Percentiles rank a stretch among this genome's conserved stretches.
phyloP scores from a whole-genome alignment of 2,329 filamentous ascomycete species.

The Ascochyta viciae-villosae region DNA sequence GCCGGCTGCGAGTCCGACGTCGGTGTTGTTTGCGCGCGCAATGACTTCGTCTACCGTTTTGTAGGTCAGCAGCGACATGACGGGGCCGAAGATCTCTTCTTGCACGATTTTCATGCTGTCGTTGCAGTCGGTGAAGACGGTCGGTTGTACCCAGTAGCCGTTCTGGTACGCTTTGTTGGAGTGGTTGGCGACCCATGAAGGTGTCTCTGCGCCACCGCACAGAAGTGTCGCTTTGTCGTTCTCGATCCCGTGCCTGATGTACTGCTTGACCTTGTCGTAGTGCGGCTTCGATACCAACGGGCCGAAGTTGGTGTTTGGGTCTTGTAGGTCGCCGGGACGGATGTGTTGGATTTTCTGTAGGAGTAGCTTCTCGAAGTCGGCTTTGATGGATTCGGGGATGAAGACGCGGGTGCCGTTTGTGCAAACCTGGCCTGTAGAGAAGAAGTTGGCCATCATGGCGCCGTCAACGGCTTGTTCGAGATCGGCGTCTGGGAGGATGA shows the following conservation, averaged over 20 bases:
- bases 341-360: constrained; percentile 73
- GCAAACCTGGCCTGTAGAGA: constrained; percentile 88
- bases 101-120: constrained; percentile 80
- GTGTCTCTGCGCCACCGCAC: constrained; percentile 70
- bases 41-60: constrained; percentile 73
- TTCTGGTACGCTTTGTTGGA: constrained; percentile 54
- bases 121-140: constrained; percentile 84
- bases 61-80: constrained; percentile 82
- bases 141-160: constrained; percentile 87
- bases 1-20: constrained; percentile 81
- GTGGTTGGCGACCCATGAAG: constrained; percentile 55
- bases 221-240: constrained; percentile 76
- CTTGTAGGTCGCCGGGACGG: constrained; percentile 75
- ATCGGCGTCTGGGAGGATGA: constrained; percentile 81
- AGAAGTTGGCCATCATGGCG: constrained; percentile 94
- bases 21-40: constrained; percentile 75
- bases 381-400: constrained; percentile 70
- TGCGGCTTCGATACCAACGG: constrained; percentile 79
- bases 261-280: constrained; percentile 77
- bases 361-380: constrained; percentile 71
- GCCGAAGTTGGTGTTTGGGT: constrained; percentile 79
- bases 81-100: constrained; percentile 90
- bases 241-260: constrained; percentile 78
- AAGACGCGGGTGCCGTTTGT: constrained; percentile 92
- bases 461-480: constrained; percentile 83